Base-by-base conservation (phyloP, 768 basidiomycete genomes). In the Boletus bicolor region DNA sequence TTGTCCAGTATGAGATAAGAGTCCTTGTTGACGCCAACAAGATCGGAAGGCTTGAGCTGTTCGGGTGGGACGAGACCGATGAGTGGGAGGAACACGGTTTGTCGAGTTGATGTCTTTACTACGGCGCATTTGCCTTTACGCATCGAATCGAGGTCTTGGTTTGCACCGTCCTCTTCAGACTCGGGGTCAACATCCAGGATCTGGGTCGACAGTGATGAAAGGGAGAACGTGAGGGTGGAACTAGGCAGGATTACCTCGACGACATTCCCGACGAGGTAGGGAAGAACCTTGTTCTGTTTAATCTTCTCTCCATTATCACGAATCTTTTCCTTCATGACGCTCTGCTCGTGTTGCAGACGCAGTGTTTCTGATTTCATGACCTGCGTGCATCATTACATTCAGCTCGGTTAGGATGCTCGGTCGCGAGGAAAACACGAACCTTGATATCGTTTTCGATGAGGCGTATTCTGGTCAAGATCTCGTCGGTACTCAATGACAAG, bases 1-100 rank as follows among this genome's bases (percentile, higher is more conserved):
- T 87, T 95, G 72, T 98, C 97, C 37, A 99, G 82, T 35, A 98
- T 84, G 61, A 99, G 87, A 70, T 98, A 98, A 10, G 96, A 98
- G 70, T 99, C 97, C 73, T 99, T 99, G 79, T 99, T 98, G 48
- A 98, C 96, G 60, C 97, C 97, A 63, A 99, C 95, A 46, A 99
- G 85, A 74, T 98, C 97, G 43, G 89, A 81, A 4, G 96, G 96
- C 64, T 81, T 86, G 58, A 99, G 85, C 63, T 92, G 76, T 56
- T 95, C 92, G 44, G 94, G 84, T 21, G 96, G 91, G 26, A 98
- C 97, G 54, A 99, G 91, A 55, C 97, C 97, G 62, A 98, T 95
- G 67, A 99, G 84, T 14, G 97, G 97, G 14, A 99, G 84, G 79
- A 99, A 99, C 42, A 99, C 93, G 44, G 97, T 98, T 76, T 97